Base-by-base conservation (phyloP, 257 asterid genomes). In the Prunella vulgaris region DNA sequence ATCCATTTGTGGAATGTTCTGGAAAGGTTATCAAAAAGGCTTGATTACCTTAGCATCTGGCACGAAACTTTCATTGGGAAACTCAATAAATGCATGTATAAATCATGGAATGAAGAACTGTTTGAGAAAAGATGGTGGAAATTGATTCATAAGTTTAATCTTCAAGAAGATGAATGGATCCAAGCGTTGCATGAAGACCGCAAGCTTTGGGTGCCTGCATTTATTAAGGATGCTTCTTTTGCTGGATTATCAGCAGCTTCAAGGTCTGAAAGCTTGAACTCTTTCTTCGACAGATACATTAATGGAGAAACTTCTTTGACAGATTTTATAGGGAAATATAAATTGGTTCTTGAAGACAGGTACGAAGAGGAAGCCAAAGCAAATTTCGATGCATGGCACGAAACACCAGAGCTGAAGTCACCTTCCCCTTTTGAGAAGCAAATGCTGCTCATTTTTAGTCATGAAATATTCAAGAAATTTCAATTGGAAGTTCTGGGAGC, bases 361-460 rank as follows among this genome's bases (percentile, higher is more conserved):
- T 87, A 87, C 33, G 97, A 93, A 79, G 95, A 88, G 85, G 97
- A 88, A 75, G 97, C 98, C 35, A 87, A 85, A 83, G 88, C 95
- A 14, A 90, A 90, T 71, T 93, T 93, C 56, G 96, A 93, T 76
- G 89, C 93, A 7, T 93, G 97, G 98, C 98, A 93, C 18, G 97
- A 93, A 78, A 80, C 93, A 14, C 95, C 98, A 0, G 97, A 87
- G 80, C 81, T 90, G 76, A 88, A 83, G 71, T 87, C 98, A 27
- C 98, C 98, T 38, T 93, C 98, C 4, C 97, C 98, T 51, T 88
- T 90, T 48, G 98, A 90, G 75, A 93, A 93, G 70, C 97, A 93
- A 82, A 68, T 90, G 94, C 74, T 82, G 28, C 83, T 78, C 52
- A 84, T 93, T 46, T 90, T 85, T 68, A 87, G 90, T 60, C 94